phyloP scores from a whole-genome alignment of 1,139 yeast genomes.

The Saccharomyces hybrid region DNA sequence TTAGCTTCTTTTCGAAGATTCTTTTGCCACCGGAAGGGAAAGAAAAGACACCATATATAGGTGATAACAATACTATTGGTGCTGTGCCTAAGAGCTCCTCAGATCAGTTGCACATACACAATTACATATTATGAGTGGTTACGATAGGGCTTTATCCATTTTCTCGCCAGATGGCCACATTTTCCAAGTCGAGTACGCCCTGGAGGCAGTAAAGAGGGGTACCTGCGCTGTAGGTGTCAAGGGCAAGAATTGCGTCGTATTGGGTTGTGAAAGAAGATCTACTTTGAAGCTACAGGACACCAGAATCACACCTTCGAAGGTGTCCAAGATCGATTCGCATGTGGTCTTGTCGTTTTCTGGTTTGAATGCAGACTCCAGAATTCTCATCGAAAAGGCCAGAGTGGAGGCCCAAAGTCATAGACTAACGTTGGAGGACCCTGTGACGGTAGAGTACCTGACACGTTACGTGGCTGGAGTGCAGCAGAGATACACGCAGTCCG shows the following conservation, averaged over 20 bases:
- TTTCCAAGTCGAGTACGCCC: slow-evolving; percentile 96
- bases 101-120: slow-evolving; percentile 1
- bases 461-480: slow-evolving; percentile 95
- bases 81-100: background rate
- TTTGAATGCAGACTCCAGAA: slow-evolving; percentile 93
- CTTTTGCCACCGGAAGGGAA: slow-evolving; percentile 1
- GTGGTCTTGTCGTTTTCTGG: slow-evolving; percentile 94
- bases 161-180: slow-evolving; percentile 99
- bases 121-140: slow-evolving; percentile 69
- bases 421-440: slow-evolving; percentile 89
- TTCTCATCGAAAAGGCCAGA: slow-evolving; percentile 89
- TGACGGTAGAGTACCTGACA: slow-evolving; percentile 84
- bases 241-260: slow-evolving; percentile 79
- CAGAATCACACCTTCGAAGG: slow-evolving; percentile 89
- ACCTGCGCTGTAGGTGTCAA: slow-evolving; percentile 97
- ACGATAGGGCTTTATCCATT: slow-evolving; percentile 98
- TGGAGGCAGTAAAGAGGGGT: slow-evolving; percentile 97
- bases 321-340: slow-evolving; percentile 86
- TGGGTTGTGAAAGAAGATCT: slow-evolving; percentile 95
- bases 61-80: too few species aligned
- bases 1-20: background rate
- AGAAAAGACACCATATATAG: background rate
- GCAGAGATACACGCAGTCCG: slow-evolving; percentile 95
- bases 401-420: slow-evolving; percentile 97
- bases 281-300: slow-evolving; percentile 94